A percentile compares a stretch with the other conserved stretches of the same genome.
Conservation (phyloP, 1,139 yeast genomes). For the Torulaspora pretoriensis region DNA sequence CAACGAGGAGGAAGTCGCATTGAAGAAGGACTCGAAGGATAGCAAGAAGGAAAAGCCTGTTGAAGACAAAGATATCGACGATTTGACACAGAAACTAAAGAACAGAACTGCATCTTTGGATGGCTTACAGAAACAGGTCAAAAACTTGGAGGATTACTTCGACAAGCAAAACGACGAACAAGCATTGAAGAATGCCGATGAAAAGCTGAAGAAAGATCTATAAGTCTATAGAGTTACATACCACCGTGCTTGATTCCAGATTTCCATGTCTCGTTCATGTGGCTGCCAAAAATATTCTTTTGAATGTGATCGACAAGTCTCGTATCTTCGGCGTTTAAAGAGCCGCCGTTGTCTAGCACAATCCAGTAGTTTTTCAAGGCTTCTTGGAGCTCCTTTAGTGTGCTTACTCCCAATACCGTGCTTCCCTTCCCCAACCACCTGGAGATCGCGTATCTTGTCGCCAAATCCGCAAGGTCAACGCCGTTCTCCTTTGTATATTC, state of each 20-base stretch:
- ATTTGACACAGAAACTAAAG: conserved; percentile 40
- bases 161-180: conserved; percentile 41
- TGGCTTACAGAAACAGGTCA: conserved; percentile 51
- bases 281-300: conserved; percentile 47
- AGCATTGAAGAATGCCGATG: conserved; percentile 9
- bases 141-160: conserved; percentile 51
- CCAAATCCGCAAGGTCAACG: conserved; percentile 72
- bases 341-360: conserved; percentile 40
- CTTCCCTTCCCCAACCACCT: conserved; percentile 53
- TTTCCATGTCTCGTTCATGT: conserved; percentile 64
- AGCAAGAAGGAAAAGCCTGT: conserved; percentile 11
- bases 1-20: conserved; percentile 26
- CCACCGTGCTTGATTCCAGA: conserved; percentile 53
- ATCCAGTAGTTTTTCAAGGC: conserved; percentile 59
- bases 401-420: conserved; percentile 73
- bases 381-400: conserved; percentile 52
- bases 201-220: conserved; percentile 17
- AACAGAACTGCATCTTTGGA: conserved; percentile 47
- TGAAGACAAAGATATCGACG: conserved; percentile 41
- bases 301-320: conserved; percentile 45
- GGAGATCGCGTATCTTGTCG: conserved; percentile 69
- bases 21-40: conserved; percentile 16
- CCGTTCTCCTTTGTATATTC: conserved; percentile 39
- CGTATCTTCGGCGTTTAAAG: conserved; percentile 42
- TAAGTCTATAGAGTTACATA: conserved; percentile 4